phyloP scores from a whole-genome alignment of 179 eudicot species.

The Camellia oleifera region DNA sequence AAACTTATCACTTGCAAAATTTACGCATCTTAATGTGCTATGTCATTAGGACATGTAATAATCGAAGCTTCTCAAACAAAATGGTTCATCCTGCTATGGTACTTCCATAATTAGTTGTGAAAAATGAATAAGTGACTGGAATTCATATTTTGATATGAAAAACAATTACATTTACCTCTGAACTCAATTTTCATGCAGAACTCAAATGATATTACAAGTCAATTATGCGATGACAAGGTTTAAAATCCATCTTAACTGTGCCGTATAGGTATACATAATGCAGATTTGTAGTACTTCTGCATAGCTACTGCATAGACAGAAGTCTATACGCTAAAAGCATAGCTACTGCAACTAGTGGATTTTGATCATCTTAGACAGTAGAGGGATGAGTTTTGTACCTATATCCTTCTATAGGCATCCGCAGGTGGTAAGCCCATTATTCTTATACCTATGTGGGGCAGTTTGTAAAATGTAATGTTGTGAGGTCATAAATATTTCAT shows the following conservation, averaged over 20 bases:
- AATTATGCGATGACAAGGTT: too few species aligned
- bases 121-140: background rate
- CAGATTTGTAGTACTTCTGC: background rate
- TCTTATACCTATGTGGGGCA: background rate
- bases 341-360: background rate
- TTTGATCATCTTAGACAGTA: background rate
- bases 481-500: background rate
- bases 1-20: background rate
- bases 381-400: background rate
- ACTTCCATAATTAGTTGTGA: background rate
- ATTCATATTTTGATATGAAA: background rate
- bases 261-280: too few species aligned
- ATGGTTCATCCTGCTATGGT: background rate
- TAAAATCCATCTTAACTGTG: too few species aligned
- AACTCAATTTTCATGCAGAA: background rate
- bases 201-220: background rate
- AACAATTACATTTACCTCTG: background rate
- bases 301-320: background rate
- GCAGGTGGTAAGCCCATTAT: background rate
- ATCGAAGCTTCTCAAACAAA: slow-evolving; percentile 6
- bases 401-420: background rate
- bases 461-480: background rate
- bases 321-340: background rate
- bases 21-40: too few species aligned
- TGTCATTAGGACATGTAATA: background rate